Conservation (phyloP, 208 protist species). For the Leishmania mexicana region DNA sequence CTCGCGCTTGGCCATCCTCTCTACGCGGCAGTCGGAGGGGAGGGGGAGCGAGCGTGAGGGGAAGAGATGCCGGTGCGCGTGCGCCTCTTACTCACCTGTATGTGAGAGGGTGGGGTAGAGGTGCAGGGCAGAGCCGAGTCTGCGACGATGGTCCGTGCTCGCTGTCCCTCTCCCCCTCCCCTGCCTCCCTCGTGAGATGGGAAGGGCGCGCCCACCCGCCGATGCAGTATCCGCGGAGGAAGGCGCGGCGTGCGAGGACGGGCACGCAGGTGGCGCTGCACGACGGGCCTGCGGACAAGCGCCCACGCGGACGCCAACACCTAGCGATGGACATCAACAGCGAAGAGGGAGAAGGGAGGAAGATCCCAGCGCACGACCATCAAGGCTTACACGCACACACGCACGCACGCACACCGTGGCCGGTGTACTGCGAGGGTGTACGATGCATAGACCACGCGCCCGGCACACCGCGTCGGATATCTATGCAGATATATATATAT, state of each 20-base stretch:
- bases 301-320: neutral
- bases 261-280: no score
- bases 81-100: neutral
- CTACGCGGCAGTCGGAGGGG: neutral
- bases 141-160: neutral
- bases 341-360: neutral
- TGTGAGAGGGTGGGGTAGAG: neutral
- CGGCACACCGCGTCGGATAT: no score
- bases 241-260: no score
- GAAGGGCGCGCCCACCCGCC: no score
- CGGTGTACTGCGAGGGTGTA: neutral
- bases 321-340: neutral
- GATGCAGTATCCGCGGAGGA: no score
- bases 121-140: neutral
- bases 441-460: neutral
- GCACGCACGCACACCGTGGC: no score
- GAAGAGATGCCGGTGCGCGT: neutral
- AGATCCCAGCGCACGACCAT: neutral
- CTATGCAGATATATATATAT: neutral
- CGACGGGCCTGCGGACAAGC: neutral
- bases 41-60: neutral
- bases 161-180: no score
- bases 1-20: neutral
- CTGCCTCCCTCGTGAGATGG: neutral
- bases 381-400: neutral